Conservation (phyloP, 2,329 filamentous ascomycete species). For the Thermomyces lanuginosus region DNA sequence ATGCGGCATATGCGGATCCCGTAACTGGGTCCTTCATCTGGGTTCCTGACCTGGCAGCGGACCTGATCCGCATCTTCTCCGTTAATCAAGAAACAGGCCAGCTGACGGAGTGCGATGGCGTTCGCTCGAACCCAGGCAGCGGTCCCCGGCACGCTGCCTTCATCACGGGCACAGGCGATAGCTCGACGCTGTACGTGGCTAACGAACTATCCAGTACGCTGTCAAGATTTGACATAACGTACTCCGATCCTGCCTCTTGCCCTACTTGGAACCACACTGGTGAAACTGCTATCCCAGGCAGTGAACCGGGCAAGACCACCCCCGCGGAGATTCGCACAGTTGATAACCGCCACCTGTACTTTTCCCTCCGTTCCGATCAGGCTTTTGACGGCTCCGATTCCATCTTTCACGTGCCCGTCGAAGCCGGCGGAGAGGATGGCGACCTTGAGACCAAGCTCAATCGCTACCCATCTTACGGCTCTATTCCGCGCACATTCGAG, state of each 20-base stretch:
- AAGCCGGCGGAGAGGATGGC: background rate
- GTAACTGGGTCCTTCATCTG: conserved; percentile 37
- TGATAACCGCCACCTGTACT: background rate
- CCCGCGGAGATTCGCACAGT: background rate
- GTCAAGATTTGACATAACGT: conserved; percentile 9
- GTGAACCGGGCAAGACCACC: background rate
- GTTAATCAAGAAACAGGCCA: conserved; percentile 31
- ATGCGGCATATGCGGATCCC: too few species aligned
- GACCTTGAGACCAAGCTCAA: background rate
- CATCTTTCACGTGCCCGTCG: background rate
- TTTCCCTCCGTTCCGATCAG: background rate
- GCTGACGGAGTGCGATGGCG: conserved; percentile 32
- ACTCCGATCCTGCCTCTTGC: conserved; percentile 4
- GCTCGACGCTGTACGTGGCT: conserved; percentile 8
- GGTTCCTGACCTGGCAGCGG: conserved; percentile 38
- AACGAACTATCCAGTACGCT: conserved; percentile 9
- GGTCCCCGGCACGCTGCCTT: conserved; percentile 40
- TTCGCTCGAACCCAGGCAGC: conserved; percentile 29
- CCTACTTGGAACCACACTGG: background rate
- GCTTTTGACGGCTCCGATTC: background rate
- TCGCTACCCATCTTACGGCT: background rate
- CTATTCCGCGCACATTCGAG: background rate
- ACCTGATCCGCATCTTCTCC: conserved; percentile 38
- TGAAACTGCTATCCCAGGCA: background rate
- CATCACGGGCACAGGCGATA: conserved; percentile 23